Conservation (phyloP, 108 stramenopile genomes). For the Aurantiochytrium sp. region DNA sequence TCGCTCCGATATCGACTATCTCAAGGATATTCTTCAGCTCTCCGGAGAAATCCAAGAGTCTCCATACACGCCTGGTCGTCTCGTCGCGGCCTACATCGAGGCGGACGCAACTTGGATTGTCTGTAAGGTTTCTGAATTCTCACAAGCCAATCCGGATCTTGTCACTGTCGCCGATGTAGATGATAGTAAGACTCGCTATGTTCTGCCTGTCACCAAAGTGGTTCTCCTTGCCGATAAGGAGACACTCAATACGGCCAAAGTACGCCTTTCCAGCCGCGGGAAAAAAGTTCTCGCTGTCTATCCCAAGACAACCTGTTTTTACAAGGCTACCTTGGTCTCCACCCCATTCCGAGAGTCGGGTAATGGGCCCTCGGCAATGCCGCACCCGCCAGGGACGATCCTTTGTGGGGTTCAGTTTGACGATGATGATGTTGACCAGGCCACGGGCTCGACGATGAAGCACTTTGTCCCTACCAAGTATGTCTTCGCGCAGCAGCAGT, state of each 20-base stretch:
- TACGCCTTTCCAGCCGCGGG: not conserved
- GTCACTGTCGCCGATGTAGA: conserved; percentile 4
- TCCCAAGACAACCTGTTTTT: not conserved
- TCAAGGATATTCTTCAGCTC: not conserved
- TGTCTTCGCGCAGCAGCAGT: not conserved
- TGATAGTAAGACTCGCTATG: not conserved
- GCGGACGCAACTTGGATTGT: not conserved
- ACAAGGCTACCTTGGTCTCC: not conserved
- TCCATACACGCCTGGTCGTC: not conserved
- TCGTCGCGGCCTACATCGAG: not conserved
- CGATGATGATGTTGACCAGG: not conserved
- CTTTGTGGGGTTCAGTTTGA: not conserved
- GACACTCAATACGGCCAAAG: not conserved
- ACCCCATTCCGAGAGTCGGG: not conserved
- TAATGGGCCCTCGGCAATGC: not conserved
- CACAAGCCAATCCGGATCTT: not conserved
- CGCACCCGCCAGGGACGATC: not conserved
- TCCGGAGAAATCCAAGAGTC: not conserved
- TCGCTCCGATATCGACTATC: not conserved
- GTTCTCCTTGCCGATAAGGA: not conserved
- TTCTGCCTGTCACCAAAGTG: not conserved
- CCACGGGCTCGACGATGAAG: not conserved
- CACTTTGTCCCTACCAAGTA: not conserved
- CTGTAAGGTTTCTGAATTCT: not conserved
- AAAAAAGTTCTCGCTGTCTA: not conserved